Base-by-base conservation (phyloP, 2,329 filamentous ascomycete genomes). In the Calycina herbarum region DNA sequence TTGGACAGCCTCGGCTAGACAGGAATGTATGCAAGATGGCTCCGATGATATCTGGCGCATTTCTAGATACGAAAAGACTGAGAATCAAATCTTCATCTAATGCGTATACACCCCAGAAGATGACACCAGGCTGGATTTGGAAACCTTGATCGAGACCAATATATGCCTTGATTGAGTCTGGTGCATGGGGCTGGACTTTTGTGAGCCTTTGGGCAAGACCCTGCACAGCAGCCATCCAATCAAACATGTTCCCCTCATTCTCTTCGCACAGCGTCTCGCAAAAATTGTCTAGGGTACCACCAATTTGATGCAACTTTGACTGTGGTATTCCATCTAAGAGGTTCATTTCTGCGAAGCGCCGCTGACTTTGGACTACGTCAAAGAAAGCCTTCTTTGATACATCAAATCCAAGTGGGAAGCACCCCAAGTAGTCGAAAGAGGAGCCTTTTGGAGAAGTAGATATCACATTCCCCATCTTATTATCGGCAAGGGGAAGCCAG, bases 21-120 rank as follows among this genome's bases (percentile, higher is more conserved):
- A 79, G 69, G 73, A 76, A 79, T 3, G 77, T 76, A 64, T 79
- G 78, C 11, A 79, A 66, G 38, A 78, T 68, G 1, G 76, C 76
- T 29, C 68, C 66, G 5, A 73, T 62, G 40, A 78, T 72, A 59
- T 75, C 75, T 0, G 75, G 74, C 7, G 73, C 71, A 48, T 66
- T 66, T 63, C 64, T 63, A 17, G 64, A 66, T 35, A 66, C 20
- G 31, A 63, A 66, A 15, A 66, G 38, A 35, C 63, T 38, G 33
- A 66, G 45, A 29, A 57, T 48, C 5, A 59, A 29, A 27, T 69
- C 66, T 5, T 70, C 65, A 31, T 71, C 64, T 0, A 63, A 17
- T 13, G 64, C 57, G 35, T 76, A 74, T 29, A 78, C 71, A 11
- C 76, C 77, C 77, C 76, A 79, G 61, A 78, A 77, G 60, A 74